Percentiles rank a stretch among this genome's conserved stretches.
phyloP scores from a whole-genome alignment of 1,284 basidiomycete genomes.

The Cystobasidium slooffiae region DNA sequence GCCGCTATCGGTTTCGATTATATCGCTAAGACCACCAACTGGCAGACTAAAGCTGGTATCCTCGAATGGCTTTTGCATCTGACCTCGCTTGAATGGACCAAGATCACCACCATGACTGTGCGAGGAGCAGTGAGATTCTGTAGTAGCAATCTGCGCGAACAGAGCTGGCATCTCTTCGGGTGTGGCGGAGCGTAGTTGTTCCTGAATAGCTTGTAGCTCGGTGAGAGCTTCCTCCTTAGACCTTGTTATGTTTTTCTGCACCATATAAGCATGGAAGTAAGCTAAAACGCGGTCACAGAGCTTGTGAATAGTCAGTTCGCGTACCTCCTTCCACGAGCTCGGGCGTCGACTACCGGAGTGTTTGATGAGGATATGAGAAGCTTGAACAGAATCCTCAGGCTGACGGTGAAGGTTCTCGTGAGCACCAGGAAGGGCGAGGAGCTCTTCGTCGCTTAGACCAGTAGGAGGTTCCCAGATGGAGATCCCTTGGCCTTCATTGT shows the following conservation, averaged over 20 bases:
- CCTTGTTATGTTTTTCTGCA: conserved; percentile 78
- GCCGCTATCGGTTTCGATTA: conserved; percentile 88
- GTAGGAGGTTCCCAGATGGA: conserved; percentile 84
- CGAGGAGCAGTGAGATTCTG: conserved; percentile 85
- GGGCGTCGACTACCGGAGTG: conserved; percentile 84
- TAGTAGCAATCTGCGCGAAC: conserved; percentile 74
- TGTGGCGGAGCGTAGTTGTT: conserved; percentile 54
- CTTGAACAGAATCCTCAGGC: conserved; percentile 71
- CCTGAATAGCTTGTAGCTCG: conserved; percentile 70
- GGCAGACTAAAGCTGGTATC: conserved; percentile 81
- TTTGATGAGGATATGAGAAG: conserved; percentile 94
- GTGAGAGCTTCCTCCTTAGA: conserved; percentile 85
- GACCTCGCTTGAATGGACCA: conserved; percentile 76
- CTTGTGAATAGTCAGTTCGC: conserved; percentile 53
- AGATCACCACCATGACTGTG: conserved; percentile 80
- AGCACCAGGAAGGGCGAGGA: conserved; percentile 72
- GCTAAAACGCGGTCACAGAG: too few species aligned
- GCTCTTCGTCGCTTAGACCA: conserved; percentile 68
- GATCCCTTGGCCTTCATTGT: conserved; percentile 70
- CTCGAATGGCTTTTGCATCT: conserved; percentile 99
- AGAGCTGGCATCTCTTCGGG: conserved; percentile 63
- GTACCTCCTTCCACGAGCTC: conserved; percentile 87
- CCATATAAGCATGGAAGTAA: too few species aligned
- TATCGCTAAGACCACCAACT: conserved; percentile 81
- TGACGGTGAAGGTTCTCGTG: conserved; percentile 59